These are phyloP conservation scores for Trametes cingulata DNA, from an alignment of 768 basidiomycete species.

Conservation along the genomic window DNA sequence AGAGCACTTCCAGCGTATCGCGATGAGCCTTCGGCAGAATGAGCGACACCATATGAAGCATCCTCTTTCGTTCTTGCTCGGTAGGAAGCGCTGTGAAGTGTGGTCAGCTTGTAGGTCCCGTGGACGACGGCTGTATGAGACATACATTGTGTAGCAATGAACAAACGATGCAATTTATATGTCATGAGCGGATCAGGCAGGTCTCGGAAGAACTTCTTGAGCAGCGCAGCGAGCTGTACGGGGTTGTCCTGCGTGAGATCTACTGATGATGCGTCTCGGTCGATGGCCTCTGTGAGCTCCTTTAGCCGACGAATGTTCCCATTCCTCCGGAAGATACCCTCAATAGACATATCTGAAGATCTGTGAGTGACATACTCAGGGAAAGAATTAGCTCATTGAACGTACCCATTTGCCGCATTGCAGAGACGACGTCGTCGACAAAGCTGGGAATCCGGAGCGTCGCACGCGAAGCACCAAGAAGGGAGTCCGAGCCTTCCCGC, in stretches of 20 bases:
- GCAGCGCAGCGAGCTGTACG: conserved; percentile 92
- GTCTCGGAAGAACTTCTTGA: conserved; percentile 97
- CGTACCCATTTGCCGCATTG: conserved; percentile 99
- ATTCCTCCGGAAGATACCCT: conserved; percentile 98
- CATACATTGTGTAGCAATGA: conserved; percentile 87
- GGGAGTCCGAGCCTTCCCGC: conserved; percentile 92
- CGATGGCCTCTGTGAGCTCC: conserved; percentile 88
- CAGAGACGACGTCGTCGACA: conserved; percentile 96
- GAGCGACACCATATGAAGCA: conserved; percentile 83
- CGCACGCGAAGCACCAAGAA: conserved; percentile 84
- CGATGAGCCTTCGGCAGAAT: conserved; percentile 91
- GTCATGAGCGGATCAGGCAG: conserved; percentile 96
- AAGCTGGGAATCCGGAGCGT: conserved; percentile 93
- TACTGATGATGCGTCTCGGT: conserved; percentile 90
- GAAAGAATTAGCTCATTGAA: conserved; percentile 7
- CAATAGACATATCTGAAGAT: conserved; percentile 90
- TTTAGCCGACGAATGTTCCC: conserved; percentile 94
- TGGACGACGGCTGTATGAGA: conserved; percentile 19
- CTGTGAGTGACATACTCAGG: neutral
- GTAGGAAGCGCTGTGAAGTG: conserved; percentile 63
- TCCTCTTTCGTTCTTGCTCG: conserved; percentile 76
- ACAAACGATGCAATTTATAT: conserved; percentile 86
- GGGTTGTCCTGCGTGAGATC: conserved; percentile 94
- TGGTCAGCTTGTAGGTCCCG: conserved; percentile 15
- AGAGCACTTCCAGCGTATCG: conserved; percentile 96